A percentile compares a stretch with the other conserved stretches of the same genome.
Conservation (phyloP, 2,329 filamentous ascomycete genomes). For the Talaromyces sp. region DNA sequence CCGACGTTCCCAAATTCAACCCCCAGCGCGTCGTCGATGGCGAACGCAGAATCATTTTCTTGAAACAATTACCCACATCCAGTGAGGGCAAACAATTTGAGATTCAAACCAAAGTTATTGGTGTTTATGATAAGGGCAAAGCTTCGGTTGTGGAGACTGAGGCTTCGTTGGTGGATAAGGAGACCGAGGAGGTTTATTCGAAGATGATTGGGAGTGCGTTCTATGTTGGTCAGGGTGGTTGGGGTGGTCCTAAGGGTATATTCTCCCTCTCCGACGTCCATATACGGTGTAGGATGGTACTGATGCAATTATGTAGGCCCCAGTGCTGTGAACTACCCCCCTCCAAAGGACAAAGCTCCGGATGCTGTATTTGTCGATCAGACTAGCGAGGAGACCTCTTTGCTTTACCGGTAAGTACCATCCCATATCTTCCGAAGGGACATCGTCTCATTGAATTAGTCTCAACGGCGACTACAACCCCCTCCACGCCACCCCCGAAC, state of each 20-base stretch:
- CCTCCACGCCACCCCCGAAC: conserved; percentile 81
- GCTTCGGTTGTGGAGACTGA: conserved; percentile 79
- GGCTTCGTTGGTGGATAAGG: conserved; percentile 70
- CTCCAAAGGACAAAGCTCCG: conserved; percentile 68
- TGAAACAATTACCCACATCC: conserved; percentile 70
- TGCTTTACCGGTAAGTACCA: conserved; percentile 63
- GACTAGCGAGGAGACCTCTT: conserved; percentile 68
- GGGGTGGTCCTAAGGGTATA: conserved; percentile 84
- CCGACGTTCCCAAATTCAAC: conserved; percentile 75
- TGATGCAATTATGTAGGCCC: conserved; percentile 46
- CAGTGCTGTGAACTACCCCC: conserved; percentile 72
- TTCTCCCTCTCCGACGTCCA: not conserved
- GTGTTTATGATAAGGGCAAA: conserved; percentile 87
- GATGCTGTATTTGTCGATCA: conserved; percentile 70
- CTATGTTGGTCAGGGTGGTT: conserved; percentile 75
- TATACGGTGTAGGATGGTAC: not conserved
- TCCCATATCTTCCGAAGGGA: not conserved
- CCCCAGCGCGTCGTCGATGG: conserved; percentile 74
- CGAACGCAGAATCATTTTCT: conserved; percentile 74
- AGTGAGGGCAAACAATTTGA: conserved; percentile 74
- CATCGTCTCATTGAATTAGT: conserved; percentile 39
- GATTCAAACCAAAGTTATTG: conserved; percentile 72
- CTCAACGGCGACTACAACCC: conserved; percentile 95
- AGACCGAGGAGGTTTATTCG: conserved; percentile 67
- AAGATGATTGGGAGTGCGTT: conserved; percentile 70